Base-by-base conservation (phyloP, 257 asterid species). In the Vinca minor region DNA sequence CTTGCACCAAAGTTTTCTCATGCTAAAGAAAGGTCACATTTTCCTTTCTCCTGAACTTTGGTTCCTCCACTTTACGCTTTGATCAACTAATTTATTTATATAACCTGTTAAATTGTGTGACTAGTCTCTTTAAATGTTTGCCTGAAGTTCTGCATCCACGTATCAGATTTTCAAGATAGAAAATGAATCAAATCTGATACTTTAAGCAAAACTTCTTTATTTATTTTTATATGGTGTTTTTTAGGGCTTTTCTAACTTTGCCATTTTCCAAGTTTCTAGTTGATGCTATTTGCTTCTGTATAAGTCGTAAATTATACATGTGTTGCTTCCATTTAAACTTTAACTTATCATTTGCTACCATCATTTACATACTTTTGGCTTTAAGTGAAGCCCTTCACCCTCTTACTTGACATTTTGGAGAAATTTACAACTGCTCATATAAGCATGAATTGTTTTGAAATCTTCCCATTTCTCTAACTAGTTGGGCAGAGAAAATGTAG, bases 1-100 rank as follows among this genome's bases (percentile, higher is more conserved):
- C 91, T 93, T 76, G 87, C 96, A 2, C 90, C 96, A 38, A 93
- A 79, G 82, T 88, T 93, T 62, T 74, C 89, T 65, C 81, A 68
- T 80, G 97, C 98, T 62, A 85, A 70, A 69, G 74, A 68, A 58
- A 87, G 96, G 98, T 92, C 44, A 10, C 36, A 42, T 38, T 60
- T 3, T 41, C 7, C 60, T 42, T 34, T 49, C 38, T 70, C 50
- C 20, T 9, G 39, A n/a, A n/a, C 55, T 57, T 26, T 31, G 8
- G 15, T 1, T 23, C 41, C 35, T 32, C 34, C 29, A 14, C 18
- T 20, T 11, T 36, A 2, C 32, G n/a, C 41, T 26, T 28, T 3
- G 12, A 8, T n/a, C 18, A 36, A 11, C 59, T 5, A 46, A 55
- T n/a, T n/a, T n/a, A n/a, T 26, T 50, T 32, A 48, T 49, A 32